Evolutionary conservation across 1,139 yeast species (phyloP), one percentile per base, ranked within the genome.

Genomic region (Candida pseudoviswanathii): DNA sequence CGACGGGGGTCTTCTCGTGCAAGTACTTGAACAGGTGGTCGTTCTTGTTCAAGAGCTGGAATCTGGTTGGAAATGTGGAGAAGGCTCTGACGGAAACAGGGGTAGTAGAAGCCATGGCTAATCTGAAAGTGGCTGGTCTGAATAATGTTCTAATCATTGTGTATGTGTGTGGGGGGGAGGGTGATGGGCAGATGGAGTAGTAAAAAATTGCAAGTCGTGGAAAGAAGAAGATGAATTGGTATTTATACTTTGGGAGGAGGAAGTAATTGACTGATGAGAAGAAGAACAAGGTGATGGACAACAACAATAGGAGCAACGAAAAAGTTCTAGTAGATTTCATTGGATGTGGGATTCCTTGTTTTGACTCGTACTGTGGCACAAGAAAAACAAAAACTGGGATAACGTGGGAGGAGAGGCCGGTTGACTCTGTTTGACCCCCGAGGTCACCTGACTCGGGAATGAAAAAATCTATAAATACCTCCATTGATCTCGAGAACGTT

Each of bases 21-120:
- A 63, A 53, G 67, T 81, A 80, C 55, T 75, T 77, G 68, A 72
- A 75, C 36, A 78, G 85, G 53, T 74, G 71, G 5, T 87, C 77
- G 34, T 74, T 75, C 45, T 77, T 71, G 67, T 80, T 81, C 56
- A 85, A 64, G 55, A 69, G 71, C 65, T 79, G 48, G 8, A 42
- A 45, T 33, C 36, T 40, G 34, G 51, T 48, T 29, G 48, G 10
- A 31, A 30, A 26, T 24, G 41, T 43, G 41, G 53, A 29, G 41
- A 52, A 52, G 2, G 50, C 16, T 41, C 49, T 45, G 16, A 36
- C 10, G 16, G 42, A 37, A 33, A 33, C 37, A 5, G 37, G 37
- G 9, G 21, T 33, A 9, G 34, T 31, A 26, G 30, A 6, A 5
- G 43, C 44, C 9, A 39, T 34, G 26, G 47, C 40, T 16, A 50